Evolutionary conservation across 257 asterid genomes (phyloP), one percentile per base, ranked within the genome.

Genomic region (Galeopsis tetrahit): DNA sequence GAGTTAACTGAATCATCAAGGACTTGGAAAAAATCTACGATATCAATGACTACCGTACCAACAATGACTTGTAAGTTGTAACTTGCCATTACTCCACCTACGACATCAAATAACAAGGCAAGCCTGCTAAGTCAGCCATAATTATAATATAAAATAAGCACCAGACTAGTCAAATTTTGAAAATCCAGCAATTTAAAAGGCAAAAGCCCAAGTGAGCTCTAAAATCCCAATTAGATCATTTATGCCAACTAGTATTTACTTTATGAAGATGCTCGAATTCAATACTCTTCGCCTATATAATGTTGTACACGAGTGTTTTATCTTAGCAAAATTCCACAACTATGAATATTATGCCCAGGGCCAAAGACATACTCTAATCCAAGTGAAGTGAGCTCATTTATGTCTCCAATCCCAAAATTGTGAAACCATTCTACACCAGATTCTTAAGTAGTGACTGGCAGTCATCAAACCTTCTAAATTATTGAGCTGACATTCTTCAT

Each of bases 61-160:
- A 95, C 96, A 78, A 95, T 95, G 84, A 95, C 98, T 81, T 92
- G 99, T n/a, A n/a, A n/a, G n/a, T n/a, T n/a, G n/a, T 70, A 95
- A 81, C 75, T 88, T 85, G 66, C 97, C 91, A 71, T 63, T 88
- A 81, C 98, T 91, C 99, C 99, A 95, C 87, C 99, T 95, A 78
- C 73, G 72, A 63, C 75, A 72, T 74, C 74, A 78, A 48, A 79
- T 80, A 69, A 80, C 64, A 61, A 52, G 65, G 72, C 39, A 51
- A 65, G 65, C 63, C 69, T 69, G 40, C 28, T 42, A 58, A 64
- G 77, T 73, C 55, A 75, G 76, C 75, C 70, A 75, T 62, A 55
- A 53, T 53, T 4, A 56, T 21, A 3, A 74, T 67, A 60, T 35
- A 51, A 59, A 34, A 63, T 64, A 46, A 58, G 60, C 63, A 68